A percentile compares a stretch with the other conserved stretches of the same genome.
Evolutionary conservation across 129 eudicot species (phyloP).

Genomic region (Kitagawia praeruptora): DNA sequence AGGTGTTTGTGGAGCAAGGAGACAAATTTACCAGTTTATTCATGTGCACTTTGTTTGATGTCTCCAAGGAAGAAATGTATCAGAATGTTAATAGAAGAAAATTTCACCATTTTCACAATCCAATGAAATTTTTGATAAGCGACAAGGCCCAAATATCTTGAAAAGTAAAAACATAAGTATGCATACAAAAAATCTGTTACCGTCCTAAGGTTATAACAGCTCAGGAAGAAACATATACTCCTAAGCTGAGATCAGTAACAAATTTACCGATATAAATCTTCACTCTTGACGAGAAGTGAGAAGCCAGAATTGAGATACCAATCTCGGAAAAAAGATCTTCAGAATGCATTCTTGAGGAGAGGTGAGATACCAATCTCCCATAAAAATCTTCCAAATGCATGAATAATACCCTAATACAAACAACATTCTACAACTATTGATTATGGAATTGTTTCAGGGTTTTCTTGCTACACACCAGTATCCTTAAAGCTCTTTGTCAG

Average conservation of each 20-base stretch:
- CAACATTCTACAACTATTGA: not conserved
- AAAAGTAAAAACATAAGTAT: not conserved
- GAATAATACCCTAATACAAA: not conserved
- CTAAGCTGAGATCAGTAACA: constrained; percentile 20
- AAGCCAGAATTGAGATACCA: constrained; percentile 1
- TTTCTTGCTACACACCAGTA: constrained; percentile 21
- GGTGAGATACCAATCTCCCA: not conserved
- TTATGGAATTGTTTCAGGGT: not conserved
- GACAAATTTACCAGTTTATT: not conserved
- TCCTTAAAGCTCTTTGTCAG: constrained; percentile 83
- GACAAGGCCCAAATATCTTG: not conserved
- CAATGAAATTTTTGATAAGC: not conserved
- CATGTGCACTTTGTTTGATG: too few species aligned
- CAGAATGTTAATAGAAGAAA: too few species aligned
- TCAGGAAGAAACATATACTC: not conserved
- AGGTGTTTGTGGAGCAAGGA: not conserved
- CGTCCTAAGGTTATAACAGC: not conserved
- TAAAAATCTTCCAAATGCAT: not conserved
- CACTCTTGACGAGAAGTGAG: not conserved
- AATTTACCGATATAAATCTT: constrained; percentile 17
- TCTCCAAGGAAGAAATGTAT: too few species aligned
- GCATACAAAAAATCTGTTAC: not conserved
- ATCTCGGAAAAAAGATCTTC: not conserved
- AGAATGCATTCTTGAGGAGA: not conserved
- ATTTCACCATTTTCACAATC: not conserved